A percentile compares a stretch with the other conserved stretches of the same genome.
These are phyloP conservation scores for Scutellaria galericulata DNA, from an alignment of 257 asterid genomes.

Conservation along the genomic window DNA sequence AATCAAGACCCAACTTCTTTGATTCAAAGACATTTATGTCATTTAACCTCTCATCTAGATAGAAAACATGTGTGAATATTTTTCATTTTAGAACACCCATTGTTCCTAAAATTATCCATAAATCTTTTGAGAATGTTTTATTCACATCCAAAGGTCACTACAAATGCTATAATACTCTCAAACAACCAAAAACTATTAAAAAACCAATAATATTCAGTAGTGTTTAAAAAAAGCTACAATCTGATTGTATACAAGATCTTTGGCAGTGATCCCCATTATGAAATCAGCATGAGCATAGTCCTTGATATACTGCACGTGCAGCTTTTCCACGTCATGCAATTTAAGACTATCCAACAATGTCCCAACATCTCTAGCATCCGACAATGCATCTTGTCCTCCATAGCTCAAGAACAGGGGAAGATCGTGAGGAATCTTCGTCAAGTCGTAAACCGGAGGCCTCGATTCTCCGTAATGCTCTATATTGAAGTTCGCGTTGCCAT, in stretches of 20 bases:
- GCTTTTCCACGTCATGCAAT: slow-evolving; percentile 59
- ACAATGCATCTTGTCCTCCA: slow-evolving; percentile 83
- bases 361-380: slow-evolving; percentile 68
- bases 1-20: too few relatives aligned
- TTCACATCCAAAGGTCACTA: neutral
- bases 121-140: neutral
- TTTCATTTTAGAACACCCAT: neutral
- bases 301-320: slow-evolving; percentile 74
- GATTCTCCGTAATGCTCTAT: slow-evolving; percentile 65
- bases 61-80: neutral
- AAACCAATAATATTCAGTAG: neutral
- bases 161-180: neutral
- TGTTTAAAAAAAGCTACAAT: slow-evolving; percentile 45
- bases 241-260: slow-evolving; percentile 71
- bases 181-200: neutral
- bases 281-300: slow-evolving; percentile 87
- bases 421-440: slow-evolving; percentile 65
- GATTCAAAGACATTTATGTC: too few relatives aligned
- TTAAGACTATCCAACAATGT: slow-evolving; percentile 62
- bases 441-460: slow-evolving; percentile 63
- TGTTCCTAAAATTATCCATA: too few relatives aligned
- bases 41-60: too few relatives aligned
- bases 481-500: slow-evolving; percentile 55
- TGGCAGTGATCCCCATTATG: slow-evolving; percentile 73
- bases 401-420: slow-evolving; percentile 81